Conservation (phyloP, 306 rosid genomes). For the Fragaria nilgerrensis region DNA sequence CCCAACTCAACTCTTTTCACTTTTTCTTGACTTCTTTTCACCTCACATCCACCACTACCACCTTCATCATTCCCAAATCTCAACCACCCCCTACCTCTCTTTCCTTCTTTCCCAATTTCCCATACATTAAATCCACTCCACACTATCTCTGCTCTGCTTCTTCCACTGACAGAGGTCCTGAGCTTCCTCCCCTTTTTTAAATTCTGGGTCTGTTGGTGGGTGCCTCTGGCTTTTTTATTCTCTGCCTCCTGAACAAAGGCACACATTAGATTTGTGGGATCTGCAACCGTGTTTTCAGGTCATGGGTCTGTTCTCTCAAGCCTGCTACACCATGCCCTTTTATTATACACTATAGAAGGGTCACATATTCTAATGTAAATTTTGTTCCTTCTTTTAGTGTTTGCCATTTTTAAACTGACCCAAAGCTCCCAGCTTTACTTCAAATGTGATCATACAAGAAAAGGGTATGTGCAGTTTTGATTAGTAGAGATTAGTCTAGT, state of each 20-base stretch:
- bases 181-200: slow-evolving; percentile 18
- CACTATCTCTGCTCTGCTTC: slow-evolving; percentile 19
- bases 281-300: slow-evolving; percentile 49
- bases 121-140: not conserved
- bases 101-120: slow-evolving; percentile 1
- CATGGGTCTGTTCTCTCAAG: slow-evolving; percentile 41
- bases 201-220: slow-evolving; percentile 46
- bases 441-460: not conserved
- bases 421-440: slow-evolving; percentile 3
- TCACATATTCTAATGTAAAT: not conserved
- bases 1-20: slow-evolving; percentile 2
- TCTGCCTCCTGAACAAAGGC: slow-evolving; percentile 50
- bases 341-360: not conserved
- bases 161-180: slow-evolving; percentile 40
- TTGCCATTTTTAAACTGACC: slow-evolving; percentile 5
- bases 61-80: slow-evolving; percentile 36
- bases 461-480: slow-evolving; percentile 23
- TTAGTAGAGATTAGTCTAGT: slow-evolving; percentile 23
- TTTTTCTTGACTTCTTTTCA: not conserved
- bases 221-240: slow-evolving; percentile 53
- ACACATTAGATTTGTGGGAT: slow-evolving; percentile 39
- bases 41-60: slow-evolving; percentile 24
- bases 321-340: slow-evolving; percentile 33
- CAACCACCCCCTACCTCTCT: slow-evolving; percentile 14
- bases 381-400: not conserved